Conservation (phyloP, 306 rosid genomes). For the Macrotyloma uniflorum region DNA sequence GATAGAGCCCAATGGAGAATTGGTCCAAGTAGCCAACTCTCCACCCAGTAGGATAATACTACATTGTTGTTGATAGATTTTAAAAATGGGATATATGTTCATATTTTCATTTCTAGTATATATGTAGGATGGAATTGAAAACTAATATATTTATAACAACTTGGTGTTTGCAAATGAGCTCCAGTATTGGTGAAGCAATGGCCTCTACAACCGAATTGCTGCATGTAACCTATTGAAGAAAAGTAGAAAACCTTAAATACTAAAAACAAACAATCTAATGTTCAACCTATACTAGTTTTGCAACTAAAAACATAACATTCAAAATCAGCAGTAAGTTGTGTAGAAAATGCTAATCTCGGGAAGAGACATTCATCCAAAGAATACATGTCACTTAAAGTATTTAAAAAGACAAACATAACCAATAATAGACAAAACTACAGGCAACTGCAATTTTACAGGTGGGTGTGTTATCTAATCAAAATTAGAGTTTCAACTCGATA, state of each 20-base stretch:
- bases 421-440: neutral
- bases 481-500: neutral
- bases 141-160: neutral
- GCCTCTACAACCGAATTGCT: neutral
- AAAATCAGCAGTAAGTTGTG: constrained; percentile 1
- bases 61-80: neutral
- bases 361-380: neutral
- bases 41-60: neutral
- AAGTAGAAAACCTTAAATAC: neutral
- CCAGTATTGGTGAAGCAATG: neutral
- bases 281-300: neutral
- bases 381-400: neutral
- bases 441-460: neutral
- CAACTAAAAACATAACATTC: neutral
- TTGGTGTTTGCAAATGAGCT: neutral
- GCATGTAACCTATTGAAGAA: neutral
- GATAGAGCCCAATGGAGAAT: neutral
- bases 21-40: neutral
- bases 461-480: neutral
- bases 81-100: neutral
- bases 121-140: neutral
- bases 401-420: constrained; percentile 11
- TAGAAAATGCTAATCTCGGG: neutral
- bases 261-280: constrained; percentile 2
- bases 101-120: neutral